Evolutionary conservation across 805 yeast species (phyloP), one percentile per base, ranked within the genome.

Genomic region (Yarrowia phangngaensis): DNA sequence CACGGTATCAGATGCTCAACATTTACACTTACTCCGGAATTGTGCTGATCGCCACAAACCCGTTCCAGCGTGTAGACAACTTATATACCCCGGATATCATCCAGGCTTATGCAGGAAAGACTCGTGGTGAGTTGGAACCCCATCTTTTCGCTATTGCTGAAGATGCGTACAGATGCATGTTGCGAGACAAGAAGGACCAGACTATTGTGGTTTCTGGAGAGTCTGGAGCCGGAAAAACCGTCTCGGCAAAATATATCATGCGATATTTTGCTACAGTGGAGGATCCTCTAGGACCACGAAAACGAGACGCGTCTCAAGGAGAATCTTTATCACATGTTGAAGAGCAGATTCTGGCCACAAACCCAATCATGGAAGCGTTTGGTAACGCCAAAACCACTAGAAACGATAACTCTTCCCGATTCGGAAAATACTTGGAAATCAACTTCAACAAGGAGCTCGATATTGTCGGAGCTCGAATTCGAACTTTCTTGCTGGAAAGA

Each of bases 201-300:
- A 90, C 98, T 1, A 89, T 90, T 54, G 96, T 90, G 13, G 97
- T 90, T 13, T 80, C 89, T 58, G 98, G 98, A 68, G 98, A 90
- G 68, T 85, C 95, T 6, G 98, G 98, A 67, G 97, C 98, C 20
- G 98, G 98, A 66, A 92, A 90, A 61, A 92, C 97, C 4, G 97
- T 90, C 31, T 81, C 92, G 54, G 98, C 98, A 29, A 90, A 90
- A 64, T 90, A 85, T 66, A 90, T 90, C 56, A 90, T 90, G 97
- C 79, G 97, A 65, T 90, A 89, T 67, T 89, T 90, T 65, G 97
- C 97, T 3, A 81, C 95, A 13, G 97, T 90, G 12, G 97, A 90
- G 52, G 70, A 67, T 52, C 66, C 72, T 52, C 60, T 63, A 57
- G 63, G 58, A 40, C 68, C 65, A 9, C 54, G 58, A n/a, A 51